phyloP scores from a whole-genome alignment of 768 basidiomycete species.

The Russula emetica region DNA sequence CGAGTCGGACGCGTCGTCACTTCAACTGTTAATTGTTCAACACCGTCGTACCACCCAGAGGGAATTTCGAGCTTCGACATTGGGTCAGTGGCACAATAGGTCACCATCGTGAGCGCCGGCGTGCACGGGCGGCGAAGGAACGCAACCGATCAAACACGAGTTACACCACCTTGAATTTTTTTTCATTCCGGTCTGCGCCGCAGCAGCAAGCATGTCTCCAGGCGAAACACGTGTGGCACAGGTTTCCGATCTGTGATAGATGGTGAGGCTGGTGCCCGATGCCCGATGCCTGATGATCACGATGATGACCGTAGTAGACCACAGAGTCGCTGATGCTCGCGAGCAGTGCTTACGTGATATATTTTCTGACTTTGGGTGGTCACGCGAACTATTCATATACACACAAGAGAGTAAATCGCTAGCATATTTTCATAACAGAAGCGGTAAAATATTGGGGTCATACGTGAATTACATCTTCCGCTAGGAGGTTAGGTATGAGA shows the following conservation, averaged over 20 bases:
- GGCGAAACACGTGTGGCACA: neutral
- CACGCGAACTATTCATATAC: neutral
- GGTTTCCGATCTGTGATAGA: neutral
- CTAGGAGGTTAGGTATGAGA: neutral
- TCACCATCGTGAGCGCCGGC: neutral
- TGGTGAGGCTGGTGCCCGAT: neutral
- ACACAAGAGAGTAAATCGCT: neutral
- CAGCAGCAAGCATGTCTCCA: neutral
- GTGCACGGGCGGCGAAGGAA: neutral
- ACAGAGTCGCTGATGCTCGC: too few relatives aligned
- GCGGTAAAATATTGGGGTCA: neutral
- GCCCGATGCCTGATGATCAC: too few relatives aligned
- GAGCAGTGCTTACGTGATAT: neutral
- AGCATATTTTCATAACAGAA: neutral
- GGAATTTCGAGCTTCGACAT: neutral
- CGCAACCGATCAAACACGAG: neutral
- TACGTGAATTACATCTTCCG: neutral
- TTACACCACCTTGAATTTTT: neutral
- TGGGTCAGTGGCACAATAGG: neutral
- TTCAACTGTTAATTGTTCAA: too few relatives aligned
- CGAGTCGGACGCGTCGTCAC: neutral
- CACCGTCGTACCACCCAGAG: neutral
- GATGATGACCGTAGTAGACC: neutral
- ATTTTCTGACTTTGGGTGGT: neutral
- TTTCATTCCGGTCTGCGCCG: neutral